These are phyloP conservation scores for Lolium rigidum DNA, from an alignment of 176 grass and related monocot genomes.

Conservation along the genomic window DNA sequence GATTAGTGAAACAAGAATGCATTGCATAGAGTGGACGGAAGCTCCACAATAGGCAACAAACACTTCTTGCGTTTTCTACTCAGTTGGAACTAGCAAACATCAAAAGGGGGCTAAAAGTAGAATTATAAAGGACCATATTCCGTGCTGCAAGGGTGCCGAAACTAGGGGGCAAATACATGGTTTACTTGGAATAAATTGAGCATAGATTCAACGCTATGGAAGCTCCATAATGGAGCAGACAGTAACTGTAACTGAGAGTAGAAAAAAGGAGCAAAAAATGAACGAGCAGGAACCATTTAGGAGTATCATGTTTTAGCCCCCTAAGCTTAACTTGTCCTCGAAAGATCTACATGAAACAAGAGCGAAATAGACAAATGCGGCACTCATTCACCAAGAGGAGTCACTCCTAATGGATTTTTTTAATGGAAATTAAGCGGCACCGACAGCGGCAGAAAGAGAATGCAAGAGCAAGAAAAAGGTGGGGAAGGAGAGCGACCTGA, in stretches of 20 bases:
- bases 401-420: background rate
- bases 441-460: slow-evolving; percentile 1
- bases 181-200: background rate
- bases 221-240: background rate
- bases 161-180: too few species aligned
- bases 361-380: background rate
- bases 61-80: background rate
- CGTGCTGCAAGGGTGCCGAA: background rate
- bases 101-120: background rate
- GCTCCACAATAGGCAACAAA: slow-evolving; percentile 14
- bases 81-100: background rate
- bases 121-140: background rate
- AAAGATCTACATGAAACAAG: background rate
- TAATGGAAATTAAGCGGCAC: slow-evolving; percentile 6
- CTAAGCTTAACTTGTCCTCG: background rate
- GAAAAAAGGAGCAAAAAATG: background rate
- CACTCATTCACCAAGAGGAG: background rate
- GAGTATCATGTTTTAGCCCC: background rate
- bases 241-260: background rate
- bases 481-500: slow-evolving; percentile 52
- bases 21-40: background rate
- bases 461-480: background rate
- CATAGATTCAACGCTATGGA: background rate
- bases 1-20: background rate
- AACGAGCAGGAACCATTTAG: background rate